Evolutionary conservation across 352 stramenopile genomes (phyloP), one percentile per base, ranked within the genome.

Genomic region (Phytophthora pini): DNA sequence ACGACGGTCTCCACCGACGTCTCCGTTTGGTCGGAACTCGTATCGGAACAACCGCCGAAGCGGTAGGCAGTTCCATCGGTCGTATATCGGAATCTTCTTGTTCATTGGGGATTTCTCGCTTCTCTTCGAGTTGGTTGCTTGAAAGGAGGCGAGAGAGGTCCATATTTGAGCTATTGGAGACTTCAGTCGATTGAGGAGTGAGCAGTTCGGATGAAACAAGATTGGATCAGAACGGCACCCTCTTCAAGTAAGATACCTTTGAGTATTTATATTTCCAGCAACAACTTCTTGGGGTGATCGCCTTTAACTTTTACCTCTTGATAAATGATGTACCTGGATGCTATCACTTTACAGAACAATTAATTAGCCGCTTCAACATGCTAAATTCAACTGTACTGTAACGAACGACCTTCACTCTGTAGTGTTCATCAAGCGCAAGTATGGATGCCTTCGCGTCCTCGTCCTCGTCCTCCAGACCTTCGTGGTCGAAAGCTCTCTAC

Each of bases 371-470:
- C 31, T 36, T 36, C 31, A 36, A 36, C 31, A 36, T 36, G 8
- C 9, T 36, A 12, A 13, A 13, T 13, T 36, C 2, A 13, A 26
- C 24, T 26, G 17, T 20, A 20, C 17, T 20, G 17, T 20, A 20
- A 20, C 17, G 17, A 34, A 34, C 6, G 31, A 46, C 15, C 17
- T 12, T 9, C 17, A 46, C 15, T 48, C 41, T 4, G 27, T 31
- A 11, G 1, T n/a, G n/a, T n/a, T n/a, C n/a, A n/a, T n/a, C n/a
- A n/a, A n/a, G n/a, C n/a, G n/a, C 39, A 13, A 20, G 4, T 5
- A 73, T 73, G 65, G 48, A 65, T 8, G 54, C 45, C 29, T 59
- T 67, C 4, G 55, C 41, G 24, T 54, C 49, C 11, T 57, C 41
- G 24, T 54, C 49, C 11, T 57, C 24, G 10, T 22, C 44, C 5